Conservation (phyloP, 164 flowering plant species). For the Warburgia ugandensis region DNA sequence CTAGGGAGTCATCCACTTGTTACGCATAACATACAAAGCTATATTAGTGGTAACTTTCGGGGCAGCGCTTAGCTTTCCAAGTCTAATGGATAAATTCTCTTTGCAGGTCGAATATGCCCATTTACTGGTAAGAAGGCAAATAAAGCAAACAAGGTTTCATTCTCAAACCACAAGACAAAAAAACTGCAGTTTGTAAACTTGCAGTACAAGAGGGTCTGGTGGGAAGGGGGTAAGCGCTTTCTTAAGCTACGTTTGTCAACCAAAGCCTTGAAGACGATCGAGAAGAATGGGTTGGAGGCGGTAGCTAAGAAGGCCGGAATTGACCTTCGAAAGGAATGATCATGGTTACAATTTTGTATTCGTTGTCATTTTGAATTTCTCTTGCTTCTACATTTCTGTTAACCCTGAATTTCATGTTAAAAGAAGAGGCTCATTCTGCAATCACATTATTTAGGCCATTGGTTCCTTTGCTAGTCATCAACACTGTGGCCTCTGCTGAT, state of each 20-base stretch:
- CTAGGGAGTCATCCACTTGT: too few species aligned
- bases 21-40: too few species aligned
- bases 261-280: conserved; percentile 88
- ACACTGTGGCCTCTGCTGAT: too few species aligned
- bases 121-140: conserved; percentile 95
- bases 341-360: not conserved
- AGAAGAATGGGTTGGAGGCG: conserved; percentile 89
- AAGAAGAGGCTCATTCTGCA: too few species aligned
- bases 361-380: too few species aligned
- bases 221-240: conserved; percentile 91
- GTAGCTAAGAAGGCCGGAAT: conserved; percentile 91
- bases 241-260: conserved; percentile 82
- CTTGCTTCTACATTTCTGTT: too few species aligned
- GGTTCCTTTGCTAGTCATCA: too few species aligned
- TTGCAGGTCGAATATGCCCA: conserved; percentile 83
- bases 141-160: conserved; percentile 71
- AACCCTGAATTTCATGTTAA: too few species aligned
- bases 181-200: conserved; percentile 86
- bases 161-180: conserved; percentile 88
- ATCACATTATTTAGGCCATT: too few species aligned
- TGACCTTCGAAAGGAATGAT: conserved; percentile 67
- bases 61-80: too few species aligned
- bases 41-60: too few species aligned
- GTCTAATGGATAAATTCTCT: not conserved
- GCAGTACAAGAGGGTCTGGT: conserved; percentile 91